Evolutionary conservation across 805 yeast genomes (phyloP).

Genomic region (Priceomyces haplophilus): DNA sequence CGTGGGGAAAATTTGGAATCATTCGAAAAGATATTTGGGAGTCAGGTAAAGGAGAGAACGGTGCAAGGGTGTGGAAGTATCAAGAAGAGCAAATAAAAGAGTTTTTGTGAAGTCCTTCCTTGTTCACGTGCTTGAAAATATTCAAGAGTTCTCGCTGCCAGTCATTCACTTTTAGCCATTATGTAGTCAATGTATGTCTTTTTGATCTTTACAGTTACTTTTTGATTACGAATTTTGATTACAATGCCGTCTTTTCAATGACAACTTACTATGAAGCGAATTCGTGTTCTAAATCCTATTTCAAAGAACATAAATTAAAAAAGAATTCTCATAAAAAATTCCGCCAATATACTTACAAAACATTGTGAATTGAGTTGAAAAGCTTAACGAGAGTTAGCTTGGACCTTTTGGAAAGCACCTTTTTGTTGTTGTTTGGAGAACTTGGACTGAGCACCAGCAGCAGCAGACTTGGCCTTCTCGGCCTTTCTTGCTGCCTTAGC

Average conservation of each 20-base stretch:
- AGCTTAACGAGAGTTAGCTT: conserved; percentile 91
- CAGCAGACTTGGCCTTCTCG: conserved; percentile 80
- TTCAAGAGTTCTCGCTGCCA: too few relatives aligned
- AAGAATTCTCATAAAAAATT: conserved; percentile 7
- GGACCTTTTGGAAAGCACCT: conserved; percentile 97
- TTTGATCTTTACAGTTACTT: too few relatives aligned
- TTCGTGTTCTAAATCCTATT: neutral
- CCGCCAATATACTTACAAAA: conserved; percentile 11
- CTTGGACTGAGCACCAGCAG: conserved; percentile 61
- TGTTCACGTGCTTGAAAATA: too few relatives aligned
- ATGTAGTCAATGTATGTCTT: too few relatives aligned
- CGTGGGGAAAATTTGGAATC: conserved; percentile 33
- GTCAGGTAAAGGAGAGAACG: conserved; percentile 28
- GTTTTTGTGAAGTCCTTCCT: too few relatives aligned
- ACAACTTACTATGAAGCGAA: too few relatives aligned
- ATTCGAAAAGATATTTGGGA: conserved; percentile 34
- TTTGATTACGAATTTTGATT: too few relatives aligned
- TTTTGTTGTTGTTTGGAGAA: conserved; percentile 94
- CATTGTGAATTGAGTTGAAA: conserved; percentile 7
- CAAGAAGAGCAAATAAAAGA: conserved; percentile 21
- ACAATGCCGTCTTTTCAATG: too few relatives aligned
- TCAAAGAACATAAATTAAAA: conserved; percentile 13
- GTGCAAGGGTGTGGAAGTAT: conserved; percentile 34
- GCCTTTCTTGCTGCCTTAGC: conserved; percentile 94
- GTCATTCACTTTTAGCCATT: too few relatives aligned